These are phyloP conservation scores for Suhomyces taliae DNA, from an alignment of 1,139 yeast genomes.

Conservation along the genomic window DNA sequence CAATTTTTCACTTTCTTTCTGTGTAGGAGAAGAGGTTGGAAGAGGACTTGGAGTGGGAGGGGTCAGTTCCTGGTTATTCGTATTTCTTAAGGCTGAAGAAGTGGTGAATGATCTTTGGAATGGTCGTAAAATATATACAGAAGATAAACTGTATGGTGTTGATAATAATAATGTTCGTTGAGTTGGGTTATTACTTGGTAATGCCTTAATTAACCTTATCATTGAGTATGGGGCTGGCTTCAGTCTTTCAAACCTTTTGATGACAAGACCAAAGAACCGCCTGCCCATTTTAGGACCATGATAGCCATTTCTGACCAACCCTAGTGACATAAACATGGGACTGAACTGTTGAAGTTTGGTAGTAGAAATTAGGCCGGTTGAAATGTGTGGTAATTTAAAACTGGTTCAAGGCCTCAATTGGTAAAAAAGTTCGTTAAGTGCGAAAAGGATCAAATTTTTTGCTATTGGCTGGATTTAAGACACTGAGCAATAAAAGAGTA, in stretches of 20 bases:
- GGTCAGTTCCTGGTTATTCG: too few relatives aligned
- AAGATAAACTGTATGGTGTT: too few relatives aligned
- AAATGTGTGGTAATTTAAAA: background rate
- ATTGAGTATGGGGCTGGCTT: background rate
- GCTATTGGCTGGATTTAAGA: background rate
- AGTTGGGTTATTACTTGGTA: too few relatives aligned
- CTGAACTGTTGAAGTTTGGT: background rate
- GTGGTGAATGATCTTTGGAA: too few relatives aligned
- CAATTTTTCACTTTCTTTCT: too few relatives aligned
- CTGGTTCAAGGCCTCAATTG: background rate
- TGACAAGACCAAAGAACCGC: background rate
- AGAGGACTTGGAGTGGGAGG: too few relatives aligned
- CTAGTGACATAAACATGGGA: background rate
- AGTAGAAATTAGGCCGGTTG: background rate
- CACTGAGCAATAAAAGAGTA: background rate
- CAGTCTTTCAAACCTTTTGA: background rate
- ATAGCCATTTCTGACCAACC: background rate
- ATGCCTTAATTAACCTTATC: too few relatives aligned
- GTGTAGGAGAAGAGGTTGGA: too few relatives aligned
- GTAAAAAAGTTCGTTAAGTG: background rate
- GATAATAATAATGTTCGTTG: too few relatives aligned
- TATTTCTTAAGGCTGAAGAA: too few relatives aligned
- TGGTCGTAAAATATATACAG: too few relatives aligned
- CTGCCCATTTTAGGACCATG: background rate
- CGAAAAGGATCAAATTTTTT: background rate